phyloP scores from a whole-genome alignment of 768 basidiomycete species.

The Tricholoma matsutake region DNA sequence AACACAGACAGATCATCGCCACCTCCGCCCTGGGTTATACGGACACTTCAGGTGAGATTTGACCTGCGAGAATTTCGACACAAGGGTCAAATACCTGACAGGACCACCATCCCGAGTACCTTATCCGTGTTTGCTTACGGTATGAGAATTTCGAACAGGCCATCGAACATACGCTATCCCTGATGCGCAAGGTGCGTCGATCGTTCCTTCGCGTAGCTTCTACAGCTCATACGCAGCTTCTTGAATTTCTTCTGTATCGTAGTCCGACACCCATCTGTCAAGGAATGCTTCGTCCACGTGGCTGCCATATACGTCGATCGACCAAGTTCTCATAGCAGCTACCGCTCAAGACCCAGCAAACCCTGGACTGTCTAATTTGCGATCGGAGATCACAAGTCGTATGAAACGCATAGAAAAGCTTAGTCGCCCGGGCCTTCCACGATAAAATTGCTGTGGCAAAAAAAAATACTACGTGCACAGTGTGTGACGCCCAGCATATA shows the following conservation, averaged over 20 bases:
- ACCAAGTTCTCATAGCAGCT: conserved; percentile 73
- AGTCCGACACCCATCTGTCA: conserved; percentile 54
- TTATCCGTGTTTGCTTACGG: conserved; percentile 74
- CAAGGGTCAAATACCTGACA: conserved; percentile 22
- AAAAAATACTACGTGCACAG: neutral
- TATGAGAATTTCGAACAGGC: conserved; percentile 81
- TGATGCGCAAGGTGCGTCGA: conserved; percentile 65
- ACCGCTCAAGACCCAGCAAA: conserved; percentile 50
- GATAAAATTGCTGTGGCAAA: conserved; percentile 4
- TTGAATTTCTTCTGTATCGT: conserved; percentile 5
- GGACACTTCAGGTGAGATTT: conserved; percentile 60
- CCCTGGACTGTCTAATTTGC: conserved; percentile 48
- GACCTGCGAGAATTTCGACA: neutral
- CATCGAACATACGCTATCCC: conserved; percentile 63
- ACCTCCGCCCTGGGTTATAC: conserved; percentile 83
- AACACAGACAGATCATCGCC: conserved; percentile 55
- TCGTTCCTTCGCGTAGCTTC: conserved; percentile 5
- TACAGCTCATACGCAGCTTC: conserved; percentile 4
- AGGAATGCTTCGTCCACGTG: conserved; percentile 64
- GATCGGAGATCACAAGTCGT: conserved; percentile 57
- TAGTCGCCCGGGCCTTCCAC: conserved; percentile 34
- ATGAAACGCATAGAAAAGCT: conserved; percentile 69
- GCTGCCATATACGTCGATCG: conserved; percentile 82
- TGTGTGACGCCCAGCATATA: neutral
- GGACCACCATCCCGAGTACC: conserved; percentile 78